phyloP scores from a whole-genome alignment of 1,139 yeast genomes.

The Fermentozyma sake region DNA sequence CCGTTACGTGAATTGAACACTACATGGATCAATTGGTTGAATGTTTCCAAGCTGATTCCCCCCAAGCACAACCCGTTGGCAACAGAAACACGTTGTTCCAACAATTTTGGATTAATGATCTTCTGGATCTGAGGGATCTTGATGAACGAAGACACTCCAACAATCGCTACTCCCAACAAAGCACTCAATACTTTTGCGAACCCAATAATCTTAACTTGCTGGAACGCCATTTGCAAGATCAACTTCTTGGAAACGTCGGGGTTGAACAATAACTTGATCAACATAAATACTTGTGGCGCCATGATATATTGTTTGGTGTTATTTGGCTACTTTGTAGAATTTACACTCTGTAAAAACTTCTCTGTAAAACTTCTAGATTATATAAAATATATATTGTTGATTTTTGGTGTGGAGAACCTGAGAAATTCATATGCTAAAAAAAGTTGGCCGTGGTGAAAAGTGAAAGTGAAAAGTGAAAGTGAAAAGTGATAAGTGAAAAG shows the following conservation, averaged over 20 bases:
- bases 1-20: slow-evolving; percentile 34
- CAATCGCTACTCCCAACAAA: slow-evolving; percentile 32
- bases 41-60: slow-evolving; percentile 35
- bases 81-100: slow-evolving; percentile 26
- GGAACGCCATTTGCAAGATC: slow-evolving; percentile 36
- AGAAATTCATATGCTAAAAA: no score
- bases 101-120: slow-evolving; percentile 26
- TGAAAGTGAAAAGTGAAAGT: no score
- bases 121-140: slow-evolving; percentile 42
- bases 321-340: no score
- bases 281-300: slow-evolving; percentile 11
- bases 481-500: no score
- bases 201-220: slow-evolving; percentile 34
- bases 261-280: slow-evolving; percentile 33
- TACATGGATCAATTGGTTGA: slow-evolving; percentile 39
- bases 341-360: no score
- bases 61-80: slow-evolving; percentile 38
- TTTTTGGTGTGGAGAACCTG: no score
- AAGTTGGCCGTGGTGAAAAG: no score
- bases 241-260: slow-evolving; percentile 39
- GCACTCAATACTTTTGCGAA: slow-evolving; percentile 32
- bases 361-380: background rate
- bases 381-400: slow-evolving; percentile 2
- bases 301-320: no score
- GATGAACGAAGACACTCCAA: slow-evolving; percentile 38